Conservation (phyloP, 495 filamentous ascomycete genomes). For the Neurospora sublineolata region DNA sequence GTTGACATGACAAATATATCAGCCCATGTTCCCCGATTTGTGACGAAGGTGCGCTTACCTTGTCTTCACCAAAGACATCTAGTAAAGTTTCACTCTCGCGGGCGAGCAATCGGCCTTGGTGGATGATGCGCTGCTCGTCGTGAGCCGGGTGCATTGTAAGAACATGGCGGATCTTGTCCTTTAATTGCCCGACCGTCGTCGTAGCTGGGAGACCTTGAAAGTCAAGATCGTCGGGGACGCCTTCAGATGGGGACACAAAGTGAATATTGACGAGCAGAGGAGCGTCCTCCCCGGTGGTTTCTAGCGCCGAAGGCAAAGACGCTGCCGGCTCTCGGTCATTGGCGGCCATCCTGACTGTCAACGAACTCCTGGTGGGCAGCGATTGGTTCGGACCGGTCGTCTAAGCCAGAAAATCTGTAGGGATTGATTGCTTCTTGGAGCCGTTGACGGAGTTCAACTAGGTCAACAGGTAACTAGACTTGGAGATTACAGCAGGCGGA, state of each 20-base stretch:
- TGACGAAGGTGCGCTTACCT: slow-evolving; percentile 34
- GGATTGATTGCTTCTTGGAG: background rate
- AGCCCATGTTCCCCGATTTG: slow-evolving; percentile 1
- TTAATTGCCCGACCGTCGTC: slow-evolving; percentile 50
- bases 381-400: background rate
- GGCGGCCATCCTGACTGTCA: slow-evolving; percentile 7
- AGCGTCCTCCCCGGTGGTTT: slow-evolving; percentile 9
- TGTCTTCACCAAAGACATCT: slow-evolving; percentile 43
- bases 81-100: slow-evolving; percentile 43
- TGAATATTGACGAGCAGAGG: slow-evolving; percentile 41
- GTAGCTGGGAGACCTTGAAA: slow-evolving; percentile 30
- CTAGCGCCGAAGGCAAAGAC: slow-evolving; percentile 12
- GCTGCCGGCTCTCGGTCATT: background rate
- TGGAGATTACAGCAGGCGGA: background rate
- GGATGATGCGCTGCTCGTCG: slow-evolving; percentile 53
- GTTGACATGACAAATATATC: slow-evolving; percentile 1
- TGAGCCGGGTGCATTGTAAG: slow-evolving; percentile 43
- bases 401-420: background rate
- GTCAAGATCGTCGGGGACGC: slow-evolving; percentile 26
- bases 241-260: slow-evolving; percentile 52
- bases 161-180: slow-evolving; percentile 43
- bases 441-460: background rate
- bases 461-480: background rate
- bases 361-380: background rate
- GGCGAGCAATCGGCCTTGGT: slow-evolving; percentile 47